phyloP scores from a whole-genome alignment of 2,329 filamentous ascomycete genomes.

The Pseudocercospora vitis region DNA sequence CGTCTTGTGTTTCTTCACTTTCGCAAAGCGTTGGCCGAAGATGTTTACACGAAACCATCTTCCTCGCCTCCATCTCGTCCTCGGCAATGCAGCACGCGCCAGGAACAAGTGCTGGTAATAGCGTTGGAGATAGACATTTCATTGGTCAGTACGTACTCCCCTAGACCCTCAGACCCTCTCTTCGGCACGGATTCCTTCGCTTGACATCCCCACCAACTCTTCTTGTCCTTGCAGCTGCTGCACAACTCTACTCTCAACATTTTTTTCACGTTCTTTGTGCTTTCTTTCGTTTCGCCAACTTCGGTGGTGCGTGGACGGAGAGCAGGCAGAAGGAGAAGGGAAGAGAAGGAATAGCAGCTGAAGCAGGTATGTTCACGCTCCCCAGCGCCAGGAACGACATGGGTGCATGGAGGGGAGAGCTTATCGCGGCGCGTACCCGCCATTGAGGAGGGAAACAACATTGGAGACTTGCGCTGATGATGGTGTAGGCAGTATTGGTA shows the following conservation, averaged over 20 bases:
- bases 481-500: conserved; percentile 20
- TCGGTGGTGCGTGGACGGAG: conserved; percentile 8
- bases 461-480: conserved; percentile 15
- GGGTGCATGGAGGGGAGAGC: conserved; percentile 4
- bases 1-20: neutral
- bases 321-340: conserved; percentile 7
- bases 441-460: conserved; percentile 8
- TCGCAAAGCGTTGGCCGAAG: neutral
- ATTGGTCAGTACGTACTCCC: neutral
- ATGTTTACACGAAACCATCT: neutral
- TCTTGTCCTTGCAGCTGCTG: neutral
- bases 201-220: conserved; percentile 1
- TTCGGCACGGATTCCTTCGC: conserved; percentile 3
- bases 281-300: conserved; percentile 11
- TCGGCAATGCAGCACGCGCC: conserved; percentile 7
- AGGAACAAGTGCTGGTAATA: conserved; percentile 7
- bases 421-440: conserved; percentile 8
- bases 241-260: conserved; percentile 3
- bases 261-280: neutral
- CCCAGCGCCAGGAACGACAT: neutral
- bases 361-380: neutral
- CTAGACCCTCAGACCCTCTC: neutral
- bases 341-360: conserved; percentile 2
- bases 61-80: neutral
- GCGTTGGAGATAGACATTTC: neutral